Evolutionary conservation across 352 stramenopile genomes (phyloP), one percentile per base, ranked within the genome.

Genomic region (Blastocystis sp.): DNA sequence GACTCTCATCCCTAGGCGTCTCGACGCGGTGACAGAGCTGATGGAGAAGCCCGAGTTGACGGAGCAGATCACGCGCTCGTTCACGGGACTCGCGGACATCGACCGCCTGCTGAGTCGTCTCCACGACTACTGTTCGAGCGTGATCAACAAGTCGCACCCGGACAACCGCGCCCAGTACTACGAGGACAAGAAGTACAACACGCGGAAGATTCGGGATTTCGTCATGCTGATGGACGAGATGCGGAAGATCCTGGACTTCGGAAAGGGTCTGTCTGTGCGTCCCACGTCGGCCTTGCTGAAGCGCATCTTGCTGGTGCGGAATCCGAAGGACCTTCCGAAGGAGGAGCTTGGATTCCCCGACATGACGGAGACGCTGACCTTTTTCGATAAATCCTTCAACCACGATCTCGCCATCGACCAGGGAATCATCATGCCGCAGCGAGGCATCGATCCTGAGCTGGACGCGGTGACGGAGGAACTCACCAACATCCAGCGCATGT

Each of bases 111-210:
- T 99, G 7, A 94, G 93, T 51, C 92, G 96, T 56, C 93, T 99
- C 48, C 95, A 99, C 86, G 94, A 93, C 36, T 94, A 98, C 87
- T 94, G 95, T 16, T 94, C 91, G 36, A 87, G 89, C 49, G 87
- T 95, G 79, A 63, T 87, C 21, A 84, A 65, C n/a, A 64, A 53
- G 4, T 77, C 84, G 48, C 95, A 98, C 88, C 96, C 96, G 0
- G 94, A 97, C 87, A 95, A 93, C 61, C 91, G 96, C 42, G 96
- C 96, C 49, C 93, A 99, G 69, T 94, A 99, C 89, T 99, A 99
- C 88, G 96, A 99, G 87, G 91, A 89, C 21, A 92, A 91, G 67
- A 96, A 92, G 75, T 97, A 99, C 90, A 98, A 96, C 71, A 94
- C 94, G 81, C 92, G 94, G 63, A 99, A 99, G 88, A 97, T 99